Percentiles rank a stretch among this genome's conserved stretches.
These are phyloP conservation scores for Microstroma glucosiphilum DNA, from an alignment of 1,284 basidiomycete species.

Conservation along the genomic window DNA sequence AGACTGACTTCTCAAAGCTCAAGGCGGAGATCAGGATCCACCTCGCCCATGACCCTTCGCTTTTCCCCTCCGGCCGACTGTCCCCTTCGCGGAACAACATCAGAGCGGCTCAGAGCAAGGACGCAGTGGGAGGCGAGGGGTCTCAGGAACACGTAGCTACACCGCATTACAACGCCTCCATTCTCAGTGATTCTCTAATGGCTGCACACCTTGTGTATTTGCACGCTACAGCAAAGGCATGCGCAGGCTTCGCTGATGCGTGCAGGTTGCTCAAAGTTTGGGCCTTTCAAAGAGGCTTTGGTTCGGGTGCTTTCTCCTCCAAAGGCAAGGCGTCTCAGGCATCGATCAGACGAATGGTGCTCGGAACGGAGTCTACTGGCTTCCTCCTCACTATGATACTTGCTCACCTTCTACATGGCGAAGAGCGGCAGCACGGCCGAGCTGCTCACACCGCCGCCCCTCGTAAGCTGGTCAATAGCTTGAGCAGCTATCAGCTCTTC, in stretches of 20 bases:
- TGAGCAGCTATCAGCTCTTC: slow-evolving; percentile 82
- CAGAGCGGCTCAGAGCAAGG: slow-evolving; percentile 22
- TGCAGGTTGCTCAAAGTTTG: slow-evolving; percentile 76
- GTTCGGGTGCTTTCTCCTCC: slow-evolving; percentile 52
- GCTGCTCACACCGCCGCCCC: slow-evolving; percentile 44
- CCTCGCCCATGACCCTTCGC: slow-evolving; percentile 61
- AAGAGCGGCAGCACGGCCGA: slow-evolving; percentile 49
- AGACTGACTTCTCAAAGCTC: slow-evolving; percentile 64
- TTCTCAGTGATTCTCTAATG: slow-evolving; percentile 65
- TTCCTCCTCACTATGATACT: slow-evolving; percentile 56
- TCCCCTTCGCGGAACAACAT: slow-evolving; percentile 62
- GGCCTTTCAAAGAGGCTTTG: slow-evolving; percentile 79
- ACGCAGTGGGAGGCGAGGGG: slow-evolving; percentile 10
- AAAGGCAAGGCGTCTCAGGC: slow-evolving; percentile 9
- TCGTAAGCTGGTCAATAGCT: slow-evolving; percentile 60
- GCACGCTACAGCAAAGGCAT: slow-evolving; percentile 62
- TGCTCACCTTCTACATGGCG: slow-evolving; percentile 48
- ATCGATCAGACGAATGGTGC: slow-evolving; percentile 27
- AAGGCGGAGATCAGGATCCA: slow-evolving; percentile 69
- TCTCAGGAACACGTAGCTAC: slow-evolving; percentile 52
- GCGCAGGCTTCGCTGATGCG: slow-evolving; percentile 68
- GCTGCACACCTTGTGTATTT: slow-evolving; percentile 65
- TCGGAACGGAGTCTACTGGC: slow-evolving; percentile 58
- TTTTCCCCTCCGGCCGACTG: slow-evolving; percentile 62
- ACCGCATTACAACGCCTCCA: slow-evolving; percentile 71